Conservation (phyloP, 768 basidiomycete species). For the Boletales sp. region DNA sequence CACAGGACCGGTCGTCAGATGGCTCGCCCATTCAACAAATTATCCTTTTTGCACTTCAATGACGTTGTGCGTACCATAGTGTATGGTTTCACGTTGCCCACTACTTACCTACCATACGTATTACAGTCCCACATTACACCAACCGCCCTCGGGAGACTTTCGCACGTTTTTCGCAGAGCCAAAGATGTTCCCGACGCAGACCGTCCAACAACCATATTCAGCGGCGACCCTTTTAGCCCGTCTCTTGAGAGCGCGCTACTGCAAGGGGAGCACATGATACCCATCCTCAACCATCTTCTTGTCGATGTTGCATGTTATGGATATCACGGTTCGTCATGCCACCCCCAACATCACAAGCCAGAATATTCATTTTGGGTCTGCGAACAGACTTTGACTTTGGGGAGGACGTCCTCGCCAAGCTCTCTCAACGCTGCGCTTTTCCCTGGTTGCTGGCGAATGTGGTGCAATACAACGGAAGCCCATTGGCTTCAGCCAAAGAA, state of each 20-base stretch:
- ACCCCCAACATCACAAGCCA: background rate
- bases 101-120: background rate
- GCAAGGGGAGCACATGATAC: constrained; percentile 7
- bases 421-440: constrained; percentile 6
- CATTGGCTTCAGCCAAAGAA: constrained; percentile 5
- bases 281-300: constrained; percentile 8
- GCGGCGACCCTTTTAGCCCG: constrained; percentile 9
- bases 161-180: background rate
- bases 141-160: constrained; percentile 1
- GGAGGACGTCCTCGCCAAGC: constrained; percentile 5
- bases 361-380: background rate
- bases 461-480: constrained; percentile 2
- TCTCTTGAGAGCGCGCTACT: constrained; percentile 5
- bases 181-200: constrained; percentile 2
- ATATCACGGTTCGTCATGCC: constrained; percentile 2
- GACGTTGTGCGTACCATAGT: constrained; percentile 6
- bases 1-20: background rate
- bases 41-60: constrained; percentile 7
- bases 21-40: background rate
- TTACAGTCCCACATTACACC: constrained; percentile 9
- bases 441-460: constrained; percentile 11
- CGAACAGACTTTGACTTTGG: constrained; percentile 5
- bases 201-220: constrained; percentile 2
- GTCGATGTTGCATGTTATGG: constrained; percentile 6
- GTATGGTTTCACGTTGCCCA: background rate